Conservation (phyloP, 257 asterid species). For the Solanum virginianum region DNA sequence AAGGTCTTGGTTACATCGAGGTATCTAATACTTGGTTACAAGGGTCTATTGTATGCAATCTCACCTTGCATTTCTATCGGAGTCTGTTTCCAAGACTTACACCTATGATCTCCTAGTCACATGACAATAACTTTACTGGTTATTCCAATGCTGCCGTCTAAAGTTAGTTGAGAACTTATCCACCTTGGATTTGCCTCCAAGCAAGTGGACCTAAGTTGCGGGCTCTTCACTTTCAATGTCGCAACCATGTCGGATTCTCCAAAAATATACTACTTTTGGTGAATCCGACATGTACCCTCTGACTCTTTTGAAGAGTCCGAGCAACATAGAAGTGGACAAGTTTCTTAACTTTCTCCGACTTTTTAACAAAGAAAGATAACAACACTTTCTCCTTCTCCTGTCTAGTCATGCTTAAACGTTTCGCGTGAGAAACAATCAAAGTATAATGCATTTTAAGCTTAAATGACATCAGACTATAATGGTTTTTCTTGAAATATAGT, state of each 20-base stretch:
- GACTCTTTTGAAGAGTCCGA: too few species aligned
- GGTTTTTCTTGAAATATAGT: not conserved
- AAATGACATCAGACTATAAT: not conserved
- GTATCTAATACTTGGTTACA: slow-evolving; percentile 15
- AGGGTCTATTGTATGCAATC: too few species aligned
- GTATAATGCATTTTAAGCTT: not conserved
- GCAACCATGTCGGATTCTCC: too few species aligned
- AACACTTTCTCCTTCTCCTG: not conserved
- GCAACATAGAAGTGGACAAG: not conserved
- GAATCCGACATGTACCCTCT: too few species aligned
- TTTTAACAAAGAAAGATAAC: not conserved
- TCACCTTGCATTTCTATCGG: too few species aligned
- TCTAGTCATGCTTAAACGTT: not conserved
- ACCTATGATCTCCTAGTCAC: too few species aligned
- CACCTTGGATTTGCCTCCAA: not conserved
- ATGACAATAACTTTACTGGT: too few species aligned
- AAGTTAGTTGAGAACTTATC: too few species aligned
- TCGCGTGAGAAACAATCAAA: not conserved
- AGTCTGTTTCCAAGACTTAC: too few species aligned
- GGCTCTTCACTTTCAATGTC: too few species aligned
- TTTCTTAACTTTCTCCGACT: not conserved
- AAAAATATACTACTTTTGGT: too few species aligned
- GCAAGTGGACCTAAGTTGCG: not conserved
- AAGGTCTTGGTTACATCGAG: slow-evolving; percentile 75
- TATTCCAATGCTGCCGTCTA: too few species aligned